Percentiles rank a stretch among this genome's conserved stretches.
Conservation (phyloP, 257 asterid genomes). For the Lithospermum erythrorhizon region DNA sequence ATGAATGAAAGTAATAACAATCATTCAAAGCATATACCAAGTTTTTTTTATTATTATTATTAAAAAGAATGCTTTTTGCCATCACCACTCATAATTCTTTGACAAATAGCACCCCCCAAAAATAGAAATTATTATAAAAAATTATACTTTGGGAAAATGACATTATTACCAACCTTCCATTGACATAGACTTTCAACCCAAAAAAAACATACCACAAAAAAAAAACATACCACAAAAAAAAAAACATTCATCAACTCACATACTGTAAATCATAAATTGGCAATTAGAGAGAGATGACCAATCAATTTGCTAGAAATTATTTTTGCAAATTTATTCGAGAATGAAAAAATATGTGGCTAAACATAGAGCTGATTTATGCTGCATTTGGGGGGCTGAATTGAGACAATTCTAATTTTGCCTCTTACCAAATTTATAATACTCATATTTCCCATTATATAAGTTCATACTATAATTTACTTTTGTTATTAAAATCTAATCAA, state of each 20-base stretch:
- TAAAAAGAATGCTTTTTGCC: slow-evolving; percentile 18
- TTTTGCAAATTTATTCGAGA: background rate
- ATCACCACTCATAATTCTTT: slow-evolving; percentile 27
- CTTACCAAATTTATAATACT: no score
- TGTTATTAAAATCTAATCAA: no score
- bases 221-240: background rate
- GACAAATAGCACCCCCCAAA: slow-evolving; percentile 11
- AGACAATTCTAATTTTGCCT: no score
- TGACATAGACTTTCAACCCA: slow-evolving; percentile 18
- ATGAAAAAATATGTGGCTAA: background rate
- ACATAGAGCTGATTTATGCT: background rate
- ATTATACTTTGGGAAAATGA: slow-evolving; percentile 38
- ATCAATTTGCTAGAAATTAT: background rate
- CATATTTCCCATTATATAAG: no score
- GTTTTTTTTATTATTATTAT: background rate
- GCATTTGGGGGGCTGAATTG: background rate
- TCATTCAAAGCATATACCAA: slow-evolving; percentile 11
- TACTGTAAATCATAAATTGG: background rate
- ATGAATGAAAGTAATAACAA: slow-evolving; percentile 8
- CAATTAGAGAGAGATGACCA: slow-evolving; percentile 18
- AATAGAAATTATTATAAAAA: slow-evolving; percentile 4
- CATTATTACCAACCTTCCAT: slow-evolving; percentile 13
- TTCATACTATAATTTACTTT: no score
- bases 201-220: background rate
- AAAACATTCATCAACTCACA: slow-evolving; percentile 13